These are phyloP conservation scores for Fusarium sororula DNA, from an alignment of 2,329 filamentous ascomycete genomes.

Conservation along the genomic window DNA sequence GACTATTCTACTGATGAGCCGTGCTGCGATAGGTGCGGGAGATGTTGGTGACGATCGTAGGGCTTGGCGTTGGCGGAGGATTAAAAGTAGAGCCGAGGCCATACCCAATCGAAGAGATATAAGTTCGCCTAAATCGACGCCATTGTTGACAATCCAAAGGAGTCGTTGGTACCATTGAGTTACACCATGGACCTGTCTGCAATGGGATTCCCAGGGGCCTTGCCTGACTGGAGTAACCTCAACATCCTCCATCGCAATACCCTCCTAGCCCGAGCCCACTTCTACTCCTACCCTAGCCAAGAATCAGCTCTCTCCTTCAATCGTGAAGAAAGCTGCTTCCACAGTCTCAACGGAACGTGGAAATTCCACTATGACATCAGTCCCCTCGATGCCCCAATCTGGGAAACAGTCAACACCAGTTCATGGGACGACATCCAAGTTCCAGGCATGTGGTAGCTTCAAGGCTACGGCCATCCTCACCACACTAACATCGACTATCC, in stretches of 20 bases:
- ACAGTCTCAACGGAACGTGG: slow-evolving; percentile 19
- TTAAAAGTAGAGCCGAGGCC: not conserved
- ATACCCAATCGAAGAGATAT: not conserved
- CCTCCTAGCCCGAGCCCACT: slow-evolving; percentile 18
- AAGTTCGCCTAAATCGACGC: not conserved
- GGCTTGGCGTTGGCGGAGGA: slow-evolving; percentile 6
- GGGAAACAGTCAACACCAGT: not conserved
- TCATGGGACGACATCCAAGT: slow-evolving; percentile 59
- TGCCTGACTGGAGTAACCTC: slow-evolving; percentile 15
- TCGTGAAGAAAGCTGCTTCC: not conserved
- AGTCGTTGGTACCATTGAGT: too few relatives aligned
- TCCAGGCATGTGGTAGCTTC: slow-evolving; percentile 76
- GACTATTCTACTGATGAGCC: not conserved
- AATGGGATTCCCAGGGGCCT: not conserved
- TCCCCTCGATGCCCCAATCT: slow-evolving; percentile 1
- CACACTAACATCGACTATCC: slow-evolving; percentile 77
- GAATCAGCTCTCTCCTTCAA: slow-evolving; percentile 1
- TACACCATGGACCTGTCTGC: not conserved
- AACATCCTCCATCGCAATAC: slow-evolving; percentile 11
- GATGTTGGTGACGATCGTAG: not conserved
- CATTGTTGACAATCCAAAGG: rapidly evolving
- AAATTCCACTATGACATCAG: slow-evolving; percentile 23
- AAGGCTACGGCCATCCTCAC: slow-evolving; percentile 72
- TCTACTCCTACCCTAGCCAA: slow-evolving; percentile 15
- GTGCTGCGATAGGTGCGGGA: slow-evolving; percentile 22